Conservation (phyloP, 2,329 filamentous ascomycete species). For the Anisogramma anomala region DNA sequence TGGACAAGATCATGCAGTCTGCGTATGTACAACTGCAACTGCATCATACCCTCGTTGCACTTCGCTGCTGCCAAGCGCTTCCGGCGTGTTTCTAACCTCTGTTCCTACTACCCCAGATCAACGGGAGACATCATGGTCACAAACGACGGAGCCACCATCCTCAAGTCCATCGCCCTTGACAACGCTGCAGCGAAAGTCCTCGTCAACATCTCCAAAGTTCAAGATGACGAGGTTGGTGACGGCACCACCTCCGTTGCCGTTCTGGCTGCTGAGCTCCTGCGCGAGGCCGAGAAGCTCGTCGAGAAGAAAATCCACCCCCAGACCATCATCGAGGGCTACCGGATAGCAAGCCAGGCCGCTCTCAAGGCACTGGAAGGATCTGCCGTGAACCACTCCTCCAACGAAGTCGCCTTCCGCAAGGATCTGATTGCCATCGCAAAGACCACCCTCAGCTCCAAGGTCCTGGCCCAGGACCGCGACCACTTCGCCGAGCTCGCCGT, state of each 20-base stretch:
- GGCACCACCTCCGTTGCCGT: conserved; percentile 97
- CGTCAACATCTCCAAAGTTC: conserved; percentile 98
- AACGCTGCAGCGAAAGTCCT: conserved; percentile 97
- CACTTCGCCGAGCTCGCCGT: conserved; percentile 85
- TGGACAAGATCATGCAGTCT: conserved; percentile 97
- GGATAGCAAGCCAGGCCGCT: conserved; percentile 88
- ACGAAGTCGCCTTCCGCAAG: conserved; percentile 72
- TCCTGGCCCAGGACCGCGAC: conserved; percentile 83
- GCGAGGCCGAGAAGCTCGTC: conserved; percentile 93
- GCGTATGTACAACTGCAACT: conserved; percentile 54
- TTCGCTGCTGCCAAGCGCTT: too few species aligned
- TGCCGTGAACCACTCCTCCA: conserved; percentile 81
- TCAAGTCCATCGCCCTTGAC: conserved; percentile 96
- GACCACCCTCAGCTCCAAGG: conserved; percentile 95
- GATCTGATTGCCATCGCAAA: conserved; percentile 84
- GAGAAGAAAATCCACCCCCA: conserved; percentile 98
- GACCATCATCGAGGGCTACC: conserved; percentile 97
- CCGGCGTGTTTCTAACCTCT: too few species aligned
- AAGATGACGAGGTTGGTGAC: conserved; percentile 97
- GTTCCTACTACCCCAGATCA: conserved; percentile 62
- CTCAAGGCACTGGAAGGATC: conserved; percentile 71
- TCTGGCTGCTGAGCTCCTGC: conserved; percentile 82
- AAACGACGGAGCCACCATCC: conserved; percentile 95
- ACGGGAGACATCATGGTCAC: conserved; percentile 97
- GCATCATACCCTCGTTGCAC: too few species aligned